Percentiles rank a stretch among this genome's conserved stretches.
Evolutionary conservation across 1,284 basidiomycete species (phyloP).

Genomic region (Sporisorium reilianum): DNA sequence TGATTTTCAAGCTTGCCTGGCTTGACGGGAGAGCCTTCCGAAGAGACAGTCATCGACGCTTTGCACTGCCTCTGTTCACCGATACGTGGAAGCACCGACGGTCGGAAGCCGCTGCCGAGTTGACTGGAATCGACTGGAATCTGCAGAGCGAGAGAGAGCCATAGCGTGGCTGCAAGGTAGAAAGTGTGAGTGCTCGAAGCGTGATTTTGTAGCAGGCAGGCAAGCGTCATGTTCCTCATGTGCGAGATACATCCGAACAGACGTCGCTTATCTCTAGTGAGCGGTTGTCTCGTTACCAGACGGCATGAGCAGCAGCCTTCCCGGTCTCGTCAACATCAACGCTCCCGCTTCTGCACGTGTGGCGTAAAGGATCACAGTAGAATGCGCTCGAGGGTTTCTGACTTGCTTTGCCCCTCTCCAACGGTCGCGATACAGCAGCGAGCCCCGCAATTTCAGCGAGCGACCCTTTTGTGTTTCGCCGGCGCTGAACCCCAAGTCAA

Average conservation of each 20-base stretch:
- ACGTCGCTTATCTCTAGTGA: not conserved
- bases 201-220: not conserved
- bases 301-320: not conserved
- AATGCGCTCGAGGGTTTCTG: not conserved
- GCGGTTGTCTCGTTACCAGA: not conserved
- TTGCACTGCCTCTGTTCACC: not conserved
- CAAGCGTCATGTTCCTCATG: not conserved
- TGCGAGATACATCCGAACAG: not conserved
- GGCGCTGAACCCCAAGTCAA: not conserved
- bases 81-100: not conserved
- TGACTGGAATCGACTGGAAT: not conserved
- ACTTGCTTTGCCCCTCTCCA: not conserved
- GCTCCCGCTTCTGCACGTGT: not conserved
- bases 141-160: not conserved
- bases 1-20: not conserved
- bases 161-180: not conserved
- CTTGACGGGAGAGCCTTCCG: not conserved
- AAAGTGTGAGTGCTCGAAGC: not conserved
- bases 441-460: slow-evolving; percentile 1
- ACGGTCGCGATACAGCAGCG: not conserved
- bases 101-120: not conserved
- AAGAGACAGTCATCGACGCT: not conserved
- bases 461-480: not conserved
- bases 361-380: too few relatives aligned
- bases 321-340: not conserved